phyloP scores from a whole-genome alignment of 2,329 filamentous ascomycete genomes.

The Colletotrichum aenigma region DNA sequence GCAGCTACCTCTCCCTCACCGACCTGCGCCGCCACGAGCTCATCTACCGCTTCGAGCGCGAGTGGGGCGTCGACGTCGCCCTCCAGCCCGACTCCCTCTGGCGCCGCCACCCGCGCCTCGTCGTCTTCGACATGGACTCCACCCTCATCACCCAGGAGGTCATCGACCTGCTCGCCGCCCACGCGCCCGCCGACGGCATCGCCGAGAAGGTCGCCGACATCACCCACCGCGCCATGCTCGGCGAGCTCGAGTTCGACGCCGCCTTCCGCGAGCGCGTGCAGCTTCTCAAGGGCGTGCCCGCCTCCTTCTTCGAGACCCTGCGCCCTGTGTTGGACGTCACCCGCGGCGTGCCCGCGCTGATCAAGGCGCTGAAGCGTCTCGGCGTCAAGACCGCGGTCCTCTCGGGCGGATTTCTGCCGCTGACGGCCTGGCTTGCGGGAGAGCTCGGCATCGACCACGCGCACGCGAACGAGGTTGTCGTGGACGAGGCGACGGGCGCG shows the following conservation, averaged over 20 bases:
- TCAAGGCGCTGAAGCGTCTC: conserved; percentile 74
- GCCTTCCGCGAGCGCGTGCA: conserved; percentile 82
- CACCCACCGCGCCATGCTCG: conserved; percentile 92
- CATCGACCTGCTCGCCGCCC: conserved; percentile 88
- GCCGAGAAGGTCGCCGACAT: conserved; percentile 84
- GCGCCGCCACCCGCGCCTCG: conserved; percentile 80
- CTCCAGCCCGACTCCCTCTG: conserved; percentile 77
- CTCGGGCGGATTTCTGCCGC: conserved; percentile 88
- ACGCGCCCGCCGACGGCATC: conserved; percentile 66
- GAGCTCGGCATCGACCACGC: conserved; percentile 87
- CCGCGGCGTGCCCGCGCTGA: conserved; percentile 76
- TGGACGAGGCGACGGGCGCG: conserved; percentile 55
- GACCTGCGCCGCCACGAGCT: conserved; percentile 81
- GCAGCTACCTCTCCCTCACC: conserved; percentile 67
- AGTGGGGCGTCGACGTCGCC: conserved; percentile 87
- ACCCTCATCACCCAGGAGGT: conserved; percentile 97
- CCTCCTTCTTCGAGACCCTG: conserved; percentile 78
- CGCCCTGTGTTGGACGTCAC: conserved; percentile 80
- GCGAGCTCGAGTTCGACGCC: conserved; percentile 88
- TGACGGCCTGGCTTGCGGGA: conserved; percentile 84
- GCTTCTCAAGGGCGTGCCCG: conserved; percentile 80
- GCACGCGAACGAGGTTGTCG: conserved; percentile 82
- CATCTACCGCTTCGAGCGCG: conserved; percentile 82
- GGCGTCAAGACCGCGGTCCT: conserved; percentile 90
- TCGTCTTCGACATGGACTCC: conserved; percentile 98